Percentiles rank a stretch among this genome's conserved stretches.
These are phyloP conservation scores for Knufia petricola DNA, from an alignment of 2,329 filamentous ascomycete species.

Conservation along the genomic window DNA sequence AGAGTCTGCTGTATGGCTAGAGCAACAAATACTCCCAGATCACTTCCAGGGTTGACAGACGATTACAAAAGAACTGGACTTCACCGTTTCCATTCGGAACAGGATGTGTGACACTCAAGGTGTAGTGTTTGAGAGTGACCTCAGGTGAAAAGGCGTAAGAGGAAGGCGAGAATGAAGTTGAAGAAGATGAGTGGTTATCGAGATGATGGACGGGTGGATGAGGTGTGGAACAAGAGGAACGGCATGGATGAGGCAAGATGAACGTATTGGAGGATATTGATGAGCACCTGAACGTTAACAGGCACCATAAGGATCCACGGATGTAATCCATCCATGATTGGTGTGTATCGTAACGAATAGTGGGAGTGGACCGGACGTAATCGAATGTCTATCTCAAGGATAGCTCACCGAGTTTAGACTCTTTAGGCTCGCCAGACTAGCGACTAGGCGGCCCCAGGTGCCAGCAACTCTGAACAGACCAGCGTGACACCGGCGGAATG, in stretches of 20 bases:
- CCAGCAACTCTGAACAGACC: slow-evolving; percentile 4
- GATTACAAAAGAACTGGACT: slow-evolving; percentile 6
- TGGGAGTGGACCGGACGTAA: slow-evolving; percentile 10
- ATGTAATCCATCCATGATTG: slow-evolving; percentile 23
- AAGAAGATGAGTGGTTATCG: slow-evolving; percentile 19
- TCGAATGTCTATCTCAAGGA: neutral
- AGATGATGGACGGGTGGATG: slow-evolving; percentile 20
- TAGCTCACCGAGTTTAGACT: slow-evolving; percentile 3
- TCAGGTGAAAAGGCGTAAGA: slow-evolving; percentile 10
- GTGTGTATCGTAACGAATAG: slow-evolving; percentile 19
- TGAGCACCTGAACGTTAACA: slow-evolving; percentile 22
- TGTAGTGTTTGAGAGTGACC: slow-evolving; percentile 19
- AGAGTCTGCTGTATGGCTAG: neutral
- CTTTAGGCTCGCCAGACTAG: slow-evolving; percentile 6
- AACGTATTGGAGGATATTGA: slow-evolving; percentile 21
- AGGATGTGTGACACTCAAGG: slow-evolving; percentile 11
- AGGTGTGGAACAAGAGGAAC: slow-evolving; percentile 19
- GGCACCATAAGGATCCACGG: slow-evolving; percentile 20
- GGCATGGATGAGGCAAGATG: slow-evolving; percentile 14
- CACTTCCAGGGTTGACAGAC: neutral
- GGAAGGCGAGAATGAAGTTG: slow-evolving; percentile 12
- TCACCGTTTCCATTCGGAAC: slow-evolving; percentile 12
- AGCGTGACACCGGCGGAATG: neutral
- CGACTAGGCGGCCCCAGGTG: neutral
- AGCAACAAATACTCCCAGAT: slow-evolving; percentile 3